Conservation (phyloP, 2,329 filamentous ascomycete genomes). For the Ceratocystis albifundus region DNA sequence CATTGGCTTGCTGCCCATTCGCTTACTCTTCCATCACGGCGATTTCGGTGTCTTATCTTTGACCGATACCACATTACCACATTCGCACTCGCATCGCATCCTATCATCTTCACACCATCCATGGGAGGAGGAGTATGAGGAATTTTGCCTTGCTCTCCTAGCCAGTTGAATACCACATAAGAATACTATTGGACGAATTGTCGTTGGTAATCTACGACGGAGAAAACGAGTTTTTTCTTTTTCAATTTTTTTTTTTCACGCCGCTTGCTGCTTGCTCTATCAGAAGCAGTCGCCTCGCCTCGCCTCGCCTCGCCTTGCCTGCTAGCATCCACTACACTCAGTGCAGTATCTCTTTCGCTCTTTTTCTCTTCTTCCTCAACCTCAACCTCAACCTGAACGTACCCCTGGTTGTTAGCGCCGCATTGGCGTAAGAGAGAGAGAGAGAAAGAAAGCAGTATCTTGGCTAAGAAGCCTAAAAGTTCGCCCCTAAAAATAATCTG, state of each 20-base stretch:
- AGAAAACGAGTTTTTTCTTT: background rate
- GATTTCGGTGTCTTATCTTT: background rate
- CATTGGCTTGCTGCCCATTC: background rate
- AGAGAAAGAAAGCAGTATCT: background rate
- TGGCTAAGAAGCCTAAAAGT: background rate
- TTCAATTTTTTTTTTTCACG: background rate
- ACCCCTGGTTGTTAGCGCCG: constrained; percentile 6
- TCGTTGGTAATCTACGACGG: too few species aligned
- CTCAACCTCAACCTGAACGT: background rate
- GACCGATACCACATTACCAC: background rate
- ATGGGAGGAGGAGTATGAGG: background rate
- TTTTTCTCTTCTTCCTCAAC: background rate
- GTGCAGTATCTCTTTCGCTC: too few species aligned
- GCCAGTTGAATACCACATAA: too few species aligned
- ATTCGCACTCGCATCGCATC: too few species aligned
- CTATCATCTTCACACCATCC: too few species aligned
- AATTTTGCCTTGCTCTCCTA: background rate
- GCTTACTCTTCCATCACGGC: background rate
- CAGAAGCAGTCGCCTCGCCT: background rate
- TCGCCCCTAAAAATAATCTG: constrained; percentile 5
- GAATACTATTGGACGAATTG: too few species aligned
- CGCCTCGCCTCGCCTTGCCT: background rate
- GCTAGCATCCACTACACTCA: background rate
- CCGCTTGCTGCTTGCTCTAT: background rate
- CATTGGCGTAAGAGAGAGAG: background rate